These are phyloP conservation scores for Candida ipomoeae DNA, from an alignment of 805 yeast species.

Conservation along the genomic window DNA sequence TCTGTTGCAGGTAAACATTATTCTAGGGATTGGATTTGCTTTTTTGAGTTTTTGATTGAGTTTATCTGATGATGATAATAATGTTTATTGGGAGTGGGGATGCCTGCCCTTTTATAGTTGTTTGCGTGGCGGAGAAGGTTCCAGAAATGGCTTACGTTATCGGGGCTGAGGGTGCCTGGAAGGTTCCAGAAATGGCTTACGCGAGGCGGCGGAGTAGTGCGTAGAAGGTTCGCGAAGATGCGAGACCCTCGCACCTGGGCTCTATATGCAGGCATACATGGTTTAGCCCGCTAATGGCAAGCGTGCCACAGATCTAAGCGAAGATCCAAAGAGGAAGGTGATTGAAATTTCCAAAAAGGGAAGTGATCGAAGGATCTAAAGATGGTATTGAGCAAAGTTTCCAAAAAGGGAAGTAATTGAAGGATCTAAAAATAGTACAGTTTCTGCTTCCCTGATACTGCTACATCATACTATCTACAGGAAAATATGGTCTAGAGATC, in stretches of 20 bases:
- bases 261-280: background rate
- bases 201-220: background rate
- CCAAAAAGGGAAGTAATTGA: too few species aligned
- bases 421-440: too few species aligned
- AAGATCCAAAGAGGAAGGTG: too few species aligned
- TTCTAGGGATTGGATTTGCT: background rate
- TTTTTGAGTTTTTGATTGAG: background rate
- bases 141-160: slow-evolving; percentile 6
- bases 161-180: slow-evolving; percentile 3
- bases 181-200: slow-evolving; percentile 9
- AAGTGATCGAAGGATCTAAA: too few species aligned
- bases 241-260: background rate
- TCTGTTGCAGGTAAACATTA: slow-evolving; percentile 15
- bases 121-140: slow-evolving; percentile 8
- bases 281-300: too few species aligned
- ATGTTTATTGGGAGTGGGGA: background rate
- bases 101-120: background rate
- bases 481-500: too few species aligned
- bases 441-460: too few species aligned
- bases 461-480: too few species aligned
- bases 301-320: too few species aligned
- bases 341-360: too few species aligned
- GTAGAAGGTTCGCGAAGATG: slow-evolving; percentile 3
- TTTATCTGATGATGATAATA: background rate
- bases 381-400: too few species aligned